phyloP scores from a whole-genome alignment of 352 stramenopile species.

The Globisporangium emineosum region DNA sequence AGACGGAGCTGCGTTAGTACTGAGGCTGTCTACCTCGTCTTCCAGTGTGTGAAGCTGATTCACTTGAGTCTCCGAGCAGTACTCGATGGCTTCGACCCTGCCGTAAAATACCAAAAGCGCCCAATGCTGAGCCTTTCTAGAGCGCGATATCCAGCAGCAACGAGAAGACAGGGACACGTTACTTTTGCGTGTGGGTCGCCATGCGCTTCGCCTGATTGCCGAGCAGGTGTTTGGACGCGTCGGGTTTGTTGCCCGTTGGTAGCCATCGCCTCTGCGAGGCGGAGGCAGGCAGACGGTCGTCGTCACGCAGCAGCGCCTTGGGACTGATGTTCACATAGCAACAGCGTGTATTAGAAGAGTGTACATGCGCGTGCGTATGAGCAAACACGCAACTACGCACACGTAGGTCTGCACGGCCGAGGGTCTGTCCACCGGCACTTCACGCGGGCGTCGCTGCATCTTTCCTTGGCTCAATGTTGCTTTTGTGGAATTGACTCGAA shows the following conservation, averaged over 20 bases:
- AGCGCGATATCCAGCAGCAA: not conserved
- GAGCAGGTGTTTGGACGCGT: slow-evolving; percentile 50
- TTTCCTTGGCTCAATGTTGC: not conserved
- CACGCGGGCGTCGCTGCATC: slow-evolving; percentile 29
- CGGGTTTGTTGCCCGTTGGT: slow-evolving; percentile 42
- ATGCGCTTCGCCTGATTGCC: slow-evolving; percentile 26
- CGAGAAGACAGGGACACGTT: too few species aligned
- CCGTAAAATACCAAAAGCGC: not conserved
- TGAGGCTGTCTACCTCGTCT: slow-evolving; percentile 29
- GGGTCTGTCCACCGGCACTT: slow-evolving; percentile 55
- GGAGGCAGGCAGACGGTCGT: slow-evolving; percentile 16
- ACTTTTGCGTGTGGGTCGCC: slow-evolving; percentile 4
- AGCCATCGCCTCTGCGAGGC: slow-evolving; percentile 32
- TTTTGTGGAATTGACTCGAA: not conserved
- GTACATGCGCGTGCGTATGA: not conserved
- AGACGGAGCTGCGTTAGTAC: not conserved
- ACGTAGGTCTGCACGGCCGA: slow-evolving; percentile 55
- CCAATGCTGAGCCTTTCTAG: not conserved
- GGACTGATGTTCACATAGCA: slow-evolving; percentile 25
- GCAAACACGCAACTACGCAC: slow-evolving; percentile 15
- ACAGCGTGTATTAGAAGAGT: not conserved
- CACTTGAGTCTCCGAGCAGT: slow-evolving; percentile 30
- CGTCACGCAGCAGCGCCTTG: slow-evolving; percentile 25
- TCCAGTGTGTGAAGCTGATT: slow-evolving; percentile 33
- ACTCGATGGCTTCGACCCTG: slow-evolving; percentile 33